These are phyloP conservation scores for Cordia subcordata DNA, from an alignment of 257 asterid species.

Conservation along the genomic window DNA sequence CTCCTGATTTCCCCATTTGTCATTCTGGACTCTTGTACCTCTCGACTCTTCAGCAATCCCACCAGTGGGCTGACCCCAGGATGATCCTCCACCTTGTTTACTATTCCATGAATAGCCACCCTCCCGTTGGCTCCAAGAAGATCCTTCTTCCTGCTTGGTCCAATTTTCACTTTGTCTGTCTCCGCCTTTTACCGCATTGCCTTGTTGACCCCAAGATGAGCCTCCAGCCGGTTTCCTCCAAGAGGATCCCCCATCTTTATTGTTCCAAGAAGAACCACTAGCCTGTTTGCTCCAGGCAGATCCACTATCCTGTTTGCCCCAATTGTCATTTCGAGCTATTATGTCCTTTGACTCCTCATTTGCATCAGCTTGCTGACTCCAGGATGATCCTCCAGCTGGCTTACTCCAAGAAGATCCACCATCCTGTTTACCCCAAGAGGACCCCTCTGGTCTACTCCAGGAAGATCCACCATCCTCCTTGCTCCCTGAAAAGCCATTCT, in stretches of 20 bases:
- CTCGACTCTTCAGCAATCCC: neutral
- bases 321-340: conserved; percentile 4
- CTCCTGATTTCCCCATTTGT: conserved; percentile 14
- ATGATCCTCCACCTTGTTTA: conserved; percentile 49
- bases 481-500: conserved; percentile 24
- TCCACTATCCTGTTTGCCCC: conserved; percentile 20
- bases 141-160: conserved; percentile 20
- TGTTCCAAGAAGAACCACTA: neutral
- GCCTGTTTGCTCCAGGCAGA: conserved; percentile 22
- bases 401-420: conserved; percentile 22
- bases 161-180: conserved; percentile 6
- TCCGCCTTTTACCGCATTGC: conserved; percentile 5
- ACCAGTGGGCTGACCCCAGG: conserved; percentile 32
- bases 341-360: conserved; percentile 12
- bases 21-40: neutral
- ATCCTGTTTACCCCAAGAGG: conserved; percentile 23
- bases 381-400: conserved; percentile 13
- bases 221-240: conserved; percentile 16
- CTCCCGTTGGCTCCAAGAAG: conserved; percentile 21
- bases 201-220: conserved; percentile 18
- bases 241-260: conserved; percentile 16
- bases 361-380: conserved; percentile 24
- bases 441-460: conserved; percentile 15
- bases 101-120: conserved; percentile 28
- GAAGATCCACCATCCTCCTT: conserved; percentile 22